These are phyloP conservation scores for Fereydounia khargensis DNA, from an alignment of 1,284 basidiomycete genomes.

Conservation along the genomic window DNA sequence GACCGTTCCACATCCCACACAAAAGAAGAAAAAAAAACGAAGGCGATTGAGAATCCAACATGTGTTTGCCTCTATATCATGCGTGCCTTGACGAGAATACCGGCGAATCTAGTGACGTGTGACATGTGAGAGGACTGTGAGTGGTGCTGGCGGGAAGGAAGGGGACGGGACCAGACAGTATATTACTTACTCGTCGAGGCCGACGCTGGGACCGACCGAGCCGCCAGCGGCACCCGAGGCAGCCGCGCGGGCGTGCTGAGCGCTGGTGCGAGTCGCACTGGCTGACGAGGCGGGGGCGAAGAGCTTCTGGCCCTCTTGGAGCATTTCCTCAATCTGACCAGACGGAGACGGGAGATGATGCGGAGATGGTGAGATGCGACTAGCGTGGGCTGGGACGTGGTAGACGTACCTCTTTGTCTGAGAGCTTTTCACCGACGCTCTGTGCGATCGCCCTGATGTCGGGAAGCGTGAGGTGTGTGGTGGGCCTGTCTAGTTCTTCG, in stretches of 20 bases:
- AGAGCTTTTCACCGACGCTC: constrained; percentile 16
- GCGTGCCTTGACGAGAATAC: background rate
- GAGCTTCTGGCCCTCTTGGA: constrained; percentile 22
- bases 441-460: constrained; percentile 8
- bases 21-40: too few relatives aligned
- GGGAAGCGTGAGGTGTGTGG: constrained; percentile 3
- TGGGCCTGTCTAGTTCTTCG: constrained; percentile 9
- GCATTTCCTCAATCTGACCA: constrained; percentile 24
- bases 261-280: constrained; percentile 3
- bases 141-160: background rate
- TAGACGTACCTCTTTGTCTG: constrained; percentile 13
- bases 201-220: constrained; percentile 10
- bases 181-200: constrained; percentile 20
- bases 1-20: too few relatives aligned
- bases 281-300: constrained; percentile 18
- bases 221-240: constrained; percentile 12
- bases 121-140: background rate
- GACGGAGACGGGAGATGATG: background rate
- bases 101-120: background rate
- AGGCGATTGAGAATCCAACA: too few relatives aligned
- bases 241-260: constrained; percentile 5
- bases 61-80: too few relatives aligned
- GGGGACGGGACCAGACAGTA: background rate
- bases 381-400: background rate
- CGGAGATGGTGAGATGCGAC: background rate